A percentile compares a stretch with the other conserved stretches of the same genome.
Evolutionary conservation across 352 stramenopile species (phyloP).

Genomic region (Phytophthora nicotianae): DNA sequence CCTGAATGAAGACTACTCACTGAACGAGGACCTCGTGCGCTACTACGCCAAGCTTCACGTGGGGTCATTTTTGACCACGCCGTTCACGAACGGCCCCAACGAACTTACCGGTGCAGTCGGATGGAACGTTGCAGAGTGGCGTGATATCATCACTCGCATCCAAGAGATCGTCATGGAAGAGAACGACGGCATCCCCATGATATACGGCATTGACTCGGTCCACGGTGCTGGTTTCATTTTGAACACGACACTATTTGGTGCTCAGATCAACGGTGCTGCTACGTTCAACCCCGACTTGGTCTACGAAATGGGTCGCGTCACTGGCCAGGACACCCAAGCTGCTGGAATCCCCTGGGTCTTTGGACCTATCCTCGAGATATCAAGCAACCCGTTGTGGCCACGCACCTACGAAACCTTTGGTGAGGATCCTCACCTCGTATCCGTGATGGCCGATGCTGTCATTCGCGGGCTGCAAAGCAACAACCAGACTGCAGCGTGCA

Average conservation of each 20-base stretch:
- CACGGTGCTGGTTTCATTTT: conserved; percentile 11
- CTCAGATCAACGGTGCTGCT: conserved; percentile 7
- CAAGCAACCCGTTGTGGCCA: conserved; percentile 80
- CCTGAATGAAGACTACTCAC: conserved; percentile 36
- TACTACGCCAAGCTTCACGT: conserved; percentile 77
- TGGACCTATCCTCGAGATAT: conserved; percentile 76
- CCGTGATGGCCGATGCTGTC: conserved; percentile 66
- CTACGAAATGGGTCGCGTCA: conserved; percentile 13
- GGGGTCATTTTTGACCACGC: conserved; percentile 77
- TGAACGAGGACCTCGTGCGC: conserved; percentile 60
- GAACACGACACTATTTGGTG: conserved; percentile 9
- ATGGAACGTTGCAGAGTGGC: conserved; percentile 69
- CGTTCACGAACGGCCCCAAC: conserved; percentile 29
- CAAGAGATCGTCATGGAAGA: conserved; percentile 71
- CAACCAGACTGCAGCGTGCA: conserved; percentile 67
- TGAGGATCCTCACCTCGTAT: conserved; percentile 83
- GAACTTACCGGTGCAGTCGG: conserved; percentile 24
- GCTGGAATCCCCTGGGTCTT: conserved; percentile 90
- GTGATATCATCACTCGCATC: conserved; percentile 65
- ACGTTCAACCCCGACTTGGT: conserved; percentile 10
- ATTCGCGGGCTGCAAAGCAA: conserved; percentile 76
- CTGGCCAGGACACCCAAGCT: conserved; percentile 58
- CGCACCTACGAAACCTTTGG: conserved; percentile 93
- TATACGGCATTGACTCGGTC: conserved; percentile 12
- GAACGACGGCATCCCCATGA: conserved; percentile 36